Evolutionary conservation across 2,329 filamentous ascomycete genomes (phyloP), one percentile per base, ranked within the genome.

Genomic region (Colletotrichum aenigma): DNA sequence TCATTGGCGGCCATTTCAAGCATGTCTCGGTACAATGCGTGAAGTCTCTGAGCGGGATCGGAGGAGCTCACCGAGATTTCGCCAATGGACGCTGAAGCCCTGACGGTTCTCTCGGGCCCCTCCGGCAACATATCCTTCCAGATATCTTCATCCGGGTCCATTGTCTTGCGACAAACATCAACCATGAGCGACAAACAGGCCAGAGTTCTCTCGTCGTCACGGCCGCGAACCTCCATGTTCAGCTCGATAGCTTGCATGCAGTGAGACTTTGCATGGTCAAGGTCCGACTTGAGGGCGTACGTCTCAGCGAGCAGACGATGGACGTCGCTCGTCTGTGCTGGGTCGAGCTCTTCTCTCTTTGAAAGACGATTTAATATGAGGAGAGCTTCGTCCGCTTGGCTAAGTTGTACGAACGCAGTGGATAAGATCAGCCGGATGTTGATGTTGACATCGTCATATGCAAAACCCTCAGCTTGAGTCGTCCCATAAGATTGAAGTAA

Each of bases 1-100:
- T 56, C 52, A 18, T 0, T 56, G 21, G 0, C 0, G 15, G 52
- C 52, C 52, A 56, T 24, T 0, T 56, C 52, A 16, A 56, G 0
- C 52, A 56, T 56, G 0, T 56, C 8, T 0, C 24, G 52, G 24
- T 28, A 56, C 0, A 56, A 18, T 0, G 21, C 24, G n/a, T 56
- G 21, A 56, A 56, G 52, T 0, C 13, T 56, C 52, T 56, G 52
- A 1, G n/a, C 52, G 0, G 52, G 52, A 4, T 56, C 26, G 0
- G 52, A 56, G 0, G 52, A 56, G 52, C n/a, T 21, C 12, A 15
- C 52, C 7, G 56, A 61, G 13, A 30, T 30, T 28, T 61, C 56
- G 16, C 38, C 38, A 10, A 43, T n/a, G 16, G 38, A 43, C 38
- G 3, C 38, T 43, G 38, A 30, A 1, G 56, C 56, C 18, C 3